Base-by-base conservation (phyloP, 2,329 filamentous ascomycete genomes). In the Fusarium coffeatum region DNA sequence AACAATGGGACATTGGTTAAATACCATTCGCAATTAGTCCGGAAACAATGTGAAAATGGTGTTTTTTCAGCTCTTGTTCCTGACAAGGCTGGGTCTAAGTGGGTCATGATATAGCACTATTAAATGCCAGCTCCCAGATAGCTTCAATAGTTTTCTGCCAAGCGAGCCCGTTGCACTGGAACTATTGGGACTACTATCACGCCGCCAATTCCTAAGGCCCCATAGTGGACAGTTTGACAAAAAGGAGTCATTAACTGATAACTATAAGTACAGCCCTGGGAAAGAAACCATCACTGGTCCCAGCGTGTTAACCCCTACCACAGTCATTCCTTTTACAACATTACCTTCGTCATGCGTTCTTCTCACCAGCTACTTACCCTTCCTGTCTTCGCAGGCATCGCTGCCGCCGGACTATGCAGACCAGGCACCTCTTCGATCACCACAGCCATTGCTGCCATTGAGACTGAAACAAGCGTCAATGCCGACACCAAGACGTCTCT, bases 391-490 rank as follows among this genome's bases (percentile, higher is more conserved):
- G 18, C 34, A 6, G 34, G 10, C 5, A n/a, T 37, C 2, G 18
- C 18, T n/a, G 18, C 18, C 6, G 34, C 34, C 0, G 34, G 34
- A n/a, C 18, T 37, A 4, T 37, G 34, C 18, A 37, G 34, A 1
- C 34, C 34, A n/a, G 34, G 34, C 34, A 37, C 0, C 34, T 37
- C 18, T n/a, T 7, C 18, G 0, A n/a, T 37, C 34, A 37, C 34
- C 0, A n/a, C 34, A n/a, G 9, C 18, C 5, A 1, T n/a, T 4
- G 0, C 34, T 12, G 18, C 34, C 3, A 37, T n/a, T 11, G 6
- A 37, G 18, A 37, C 18, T 6, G 34, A 7, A 11, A 37, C 34
- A 37, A 37, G 34, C 18, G 18, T 12, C 18, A 37, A 37, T 37
- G 3, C 34, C 34, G 6, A 37, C 34, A 37, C 34, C 10, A 37